Evolutionary conservation across 768 basidiomycete genomes (phyloP).

Genomic region (Cyclocybe cylindracea): DNA sequence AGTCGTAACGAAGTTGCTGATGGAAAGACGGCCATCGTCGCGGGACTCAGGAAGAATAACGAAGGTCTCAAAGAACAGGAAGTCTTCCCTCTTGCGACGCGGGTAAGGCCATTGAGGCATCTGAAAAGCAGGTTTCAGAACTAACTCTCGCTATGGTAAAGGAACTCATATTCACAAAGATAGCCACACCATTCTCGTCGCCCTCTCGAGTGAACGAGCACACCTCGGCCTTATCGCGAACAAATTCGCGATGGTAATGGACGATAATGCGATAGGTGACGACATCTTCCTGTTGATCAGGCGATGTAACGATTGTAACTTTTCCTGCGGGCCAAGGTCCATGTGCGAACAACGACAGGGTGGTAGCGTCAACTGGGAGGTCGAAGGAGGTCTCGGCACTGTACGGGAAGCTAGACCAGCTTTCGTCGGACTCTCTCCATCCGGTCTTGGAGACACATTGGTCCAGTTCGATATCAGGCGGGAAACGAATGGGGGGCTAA

Average conservation of each 20-base stretch:
- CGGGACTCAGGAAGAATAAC: too few relatives aligned
- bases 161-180: slow-evolving; percentile 27
- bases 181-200: slow-evolving; percentile 30
- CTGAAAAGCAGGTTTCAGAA: slow-evolving; percentile 2
- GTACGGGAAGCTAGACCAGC: neutral
- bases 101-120: slow-evolving; percentile 5
- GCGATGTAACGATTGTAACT: slow-evolving; percentile 21
- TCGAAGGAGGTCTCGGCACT: slow-evolving; percentile 6
- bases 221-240: slow-evolving; percentile 23
- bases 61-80: too few relatives aligned
- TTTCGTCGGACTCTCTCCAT: neutral
- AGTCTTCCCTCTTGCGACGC: neutral
- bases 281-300: slow-evolving; percentile 9
- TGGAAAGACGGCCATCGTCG: too few relatives aligned
- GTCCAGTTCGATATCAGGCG: slow-evolving; percentile 15
- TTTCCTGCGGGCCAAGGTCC: slow-evolving; percentile 22
- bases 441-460: slow-evolving; percentile 10
- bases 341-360: slow-evolving; percentile 26
- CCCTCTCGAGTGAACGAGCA: slow-evolving; percentile 20
- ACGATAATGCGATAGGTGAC: slow-evolving; percentile 26
- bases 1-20: too few relatives aligned
- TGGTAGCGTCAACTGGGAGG: slow-evolving; percentile 24
- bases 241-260: slow-evolving; percentile 18
- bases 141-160: neutral
- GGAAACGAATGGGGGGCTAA: slow-evolving; percentile 1